A percentile compares a stretch with the other conserved stretches of the same genome.
These are phyloP conservation scores for Chalciporus sp. DNA, from an alignment of 1,284 basidiomycete genomes.

Conservation along the genomic window DNA sequence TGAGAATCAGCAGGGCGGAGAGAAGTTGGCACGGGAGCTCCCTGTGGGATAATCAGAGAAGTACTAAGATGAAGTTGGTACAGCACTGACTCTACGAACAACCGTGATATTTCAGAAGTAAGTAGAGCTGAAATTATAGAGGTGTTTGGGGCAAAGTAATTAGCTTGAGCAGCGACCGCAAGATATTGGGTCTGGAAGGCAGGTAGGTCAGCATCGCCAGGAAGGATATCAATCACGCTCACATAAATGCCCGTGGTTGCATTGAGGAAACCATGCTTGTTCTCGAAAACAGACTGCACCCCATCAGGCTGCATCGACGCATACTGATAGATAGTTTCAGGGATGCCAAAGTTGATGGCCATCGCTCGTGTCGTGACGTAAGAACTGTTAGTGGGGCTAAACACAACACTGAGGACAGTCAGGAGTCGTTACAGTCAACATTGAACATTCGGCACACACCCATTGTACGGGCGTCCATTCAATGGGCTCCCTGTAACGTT, in stretches of 20 bases:
- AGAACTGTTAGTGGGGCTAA: slow-evolving; percentile 39
- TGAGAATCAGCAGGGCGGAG: slow-evolving; percentile 45
- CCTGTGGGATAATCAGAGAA: slow-evolving; percentile 36
- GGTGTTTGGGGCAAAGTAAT: slow-evolving; percentile 53
- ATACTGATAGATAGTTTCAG: slow-evolving; percentile 57
- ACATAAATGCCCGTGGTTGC: slow-evolving; percentile 54
- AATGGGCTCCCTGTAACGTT: slow-evolving; percentile 51
- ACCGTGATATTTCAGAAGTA: slow-evolving; percentile 44
- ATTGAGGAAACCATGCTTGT: slow-evolving; percentile 51
- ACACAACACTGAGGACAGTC: slow-evolving; percentile 44
- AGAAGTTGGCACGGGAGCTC: slow-evolving; percentile 52
- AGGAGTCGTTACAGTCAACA: neutral
- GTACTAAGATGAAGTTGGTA: neutral
- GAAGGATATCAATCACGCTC: slow-evolving; percentile 25
- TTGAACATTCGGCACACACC: slow-evolving; percentile 35
- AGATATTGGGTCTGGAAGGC: slow-evolving; percentile 54
- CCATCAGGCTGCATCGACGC: slow-evolving; percentile 44
- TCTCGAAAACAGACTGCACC: slow-evolving; percentile 46
- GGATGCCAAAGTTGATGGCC: slow-evolving; percentile 48
- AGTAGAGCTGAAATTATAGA: slow-evolving; percentile 39
- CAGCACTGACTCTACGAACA: slow-evolving; percentile 57
- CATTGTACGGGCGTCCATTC: slow-evolving; percentile 55
- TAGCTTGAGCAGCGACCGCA: slow-evolving; percentile 51
- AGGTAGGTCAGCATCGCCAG: neutral
- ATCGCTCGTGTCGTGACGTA: slow-evolving; percentile 53